Evolutionary conservation across 331 rosid genomes (phyloP).

Genomic region (Malus hybrid): DNA sequence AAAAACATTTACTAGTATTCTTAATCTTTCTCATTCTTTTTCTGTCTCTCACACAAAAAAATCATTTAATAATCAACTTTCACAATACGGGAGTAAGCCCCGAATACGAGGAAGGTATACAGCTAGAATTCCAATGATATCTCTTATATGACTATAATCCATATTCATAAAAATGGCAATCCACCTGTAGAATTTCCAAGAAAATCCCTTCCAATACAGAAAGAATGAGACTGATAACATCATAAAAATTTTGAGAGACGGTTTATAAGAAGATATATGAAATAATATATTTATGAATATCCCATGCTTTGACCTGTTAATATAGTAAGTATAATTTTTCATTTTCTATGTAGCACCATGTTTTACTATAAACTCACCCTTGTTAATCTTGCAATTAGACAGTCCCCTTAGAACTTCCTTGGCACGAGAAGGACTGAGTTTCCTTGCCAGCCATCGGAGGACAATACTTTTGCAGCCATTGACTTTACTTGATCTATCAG

Average conservation of each 20-base stretch:
- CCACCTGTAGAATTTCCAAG: background rate
- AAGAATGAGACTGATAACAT: background rate
- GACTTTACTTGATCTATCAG: slow-evolving; percentile 45
- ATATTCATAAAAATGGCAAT: background rate
- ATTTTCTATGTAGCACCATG: background rate
- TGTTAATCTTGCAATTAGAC: slow-evolving; percentile 80
- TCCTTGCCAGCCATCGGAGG: slow-evolving; percentile 84
- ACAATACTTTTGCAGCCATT: slow-evolving; percentile 71
- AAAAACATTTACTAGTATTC: background rate
- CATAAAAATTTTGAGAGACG: background rate
- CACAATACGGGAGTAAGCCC: background rate
- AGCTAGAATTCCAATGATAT: background rate
- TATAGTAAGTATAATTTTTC: background rate
- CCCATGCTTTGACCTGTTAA: background rate
- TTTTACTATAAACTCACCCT: slow-evolving; percentile 30
- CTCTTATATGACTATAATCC: background rate
- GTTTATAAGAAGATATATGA: background rate
- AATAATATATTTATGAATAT: background rate
- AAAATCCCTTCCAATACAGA: background rate
- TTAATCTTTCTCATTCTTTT: background rate
- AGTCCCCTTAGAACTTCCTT: slow-evolving; percentile 82
- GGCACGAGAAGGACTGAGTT: slow-evolving; percentile 62
- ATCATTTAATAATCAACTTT: background rate
- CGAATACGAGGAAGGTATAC: background rate
- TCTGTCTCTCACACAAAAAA: background rate